Percentiles rank a stretch among this genome's conserved stretches.
These are phyloP conservation scores for Mycena kentingensis DNA, from an alignment of 768 basidiomycete genomes.

Conservation along the genomic window DNA sequence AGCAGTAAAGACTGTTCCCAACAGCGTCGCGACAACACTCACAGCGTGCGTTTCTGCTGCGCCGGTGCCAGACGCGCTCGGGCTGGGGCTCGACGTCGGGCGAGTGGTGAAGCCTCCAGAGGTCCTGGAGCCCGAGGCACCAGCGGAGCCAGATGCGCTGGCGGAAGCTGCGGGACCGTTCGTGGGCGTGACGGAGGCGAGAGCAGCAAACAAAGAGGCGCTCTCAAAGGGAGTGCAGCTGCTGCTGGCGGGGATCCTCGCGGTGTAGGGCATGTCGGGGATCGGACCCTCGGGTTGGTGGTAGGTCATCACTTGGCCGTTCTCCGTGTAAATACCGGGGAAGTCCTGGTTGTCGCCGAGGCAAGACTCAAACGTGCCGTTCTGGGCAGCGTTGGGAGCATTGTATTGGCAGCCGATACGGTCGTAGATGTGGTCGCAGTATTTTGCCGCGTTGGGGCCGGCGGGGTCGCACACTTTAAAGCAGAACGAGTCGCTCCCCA, in stretches of 20 bases:
- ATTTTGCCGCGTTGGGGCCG: slow-evolving; percentile 48
- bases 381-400: slow-evolving; percentile 61
- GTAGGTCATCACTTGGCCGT: slow-evolving; percentile 41
- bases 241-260: slow-evolving; percentile 41
- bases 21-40: slow-evolving; percentile 2
- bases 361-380: slow-evolving; percentile 66
- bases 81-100: background rate
- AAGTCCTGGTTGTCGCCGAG: slow-evolving; percentile 63
- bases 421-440: slow-evolving; percentile 74
- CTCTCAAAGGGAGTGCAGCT: slow-evolving; percentile 38
- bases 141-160: background rate
- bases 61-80: background rate
- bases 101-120: background rate
- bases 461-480: slow-evolving; percentile 71
- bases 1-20: slow-evolving; percentile 24
- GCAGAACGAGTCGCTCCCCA: slow-evolving; percentile 67
- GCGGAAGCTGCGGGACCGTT: slow-evolving; percentile 2
- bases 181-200: slow-evolving; percentile 5
- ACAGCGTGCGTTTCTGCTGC: slow-evolving; percentile 5
- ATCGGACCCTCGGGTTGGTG: too few species aligned
- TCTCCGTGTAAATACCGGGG: slow-evolving; percentile 52
- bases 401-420: slow-evolving; percentile 77
- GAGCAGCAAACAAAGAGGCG: slow-evolving; percentile 31
- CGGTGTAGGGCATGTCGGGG: slow-evolving; percentile 42
- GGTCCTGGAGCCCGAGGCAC: background rate